These are phyloP conservation scores for Hordeum vulgare DNA, from an alignment of 176 grass and related monocot species.

Conservation along the genomic window MorexV3_pseudomolecules_assembly NC_058523.1:507488947-507489446, in stretches of 20 bases:
- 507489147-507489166: neutral
- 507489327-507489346: slow-evolving; percentile 99
- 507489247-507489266: neutral
- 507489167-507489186: neutral
- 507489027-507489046: neutral
- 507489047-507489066: neutral
- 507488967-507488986: neutral
- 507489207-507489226: neutral
- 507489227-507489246: neutral
- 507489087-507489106: neutral
- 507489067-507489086: neutral
- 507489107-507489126: no score
- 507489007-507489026: neutral
- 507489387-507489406: slow-evolving; percentile 92
- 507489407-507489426: slow-evolving; percentile 13
- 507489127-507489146: neutral
- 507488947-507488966: neutral
- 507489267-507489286: neutral
- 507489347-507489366: slow-evolving; percentile 92
- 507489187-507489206: neutral
- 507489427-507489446: neutral
- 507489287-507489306: neutral
- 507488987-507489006: neutral
- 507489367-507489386: slow-evolving; percentile 97
- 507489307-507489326: slow-evolving; percentile 22